These are phyloP conservation scores for Claviceps sp. DNA, from an alignment of 2,329 filamentous ascomycete genomes.

Conservation along the genomic window DNA sequence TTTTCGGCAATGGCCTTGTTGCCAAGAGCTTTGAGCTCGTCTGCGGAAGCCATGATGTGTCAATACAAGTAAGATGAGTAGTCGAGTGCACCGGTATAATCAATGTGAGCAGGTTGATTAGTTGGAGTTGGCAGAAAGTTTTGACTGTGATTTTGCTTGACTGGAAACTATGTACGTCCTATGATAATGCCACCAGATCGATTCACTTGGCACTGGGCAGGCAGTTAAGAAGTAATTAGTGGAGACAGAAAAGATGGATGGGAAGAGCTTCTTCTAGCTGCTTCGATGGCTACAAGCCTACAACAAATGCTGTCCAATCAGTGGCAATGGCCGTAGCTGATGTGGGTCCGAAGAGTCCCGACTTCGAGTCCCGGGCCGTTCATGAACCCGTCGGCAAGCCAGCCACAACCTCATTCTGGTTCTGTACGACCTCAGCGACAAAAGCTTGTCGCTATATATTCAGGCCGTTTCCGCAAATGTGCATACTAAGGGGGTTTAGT, in stretches of 20 bases:
- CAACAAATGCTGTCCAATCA: constrained; percentile 12
- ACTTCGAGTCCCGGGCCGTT: too few relatives aligned
- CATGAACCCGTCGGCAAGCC: too few relatives aligned
- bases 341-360: constrained; percentile 7
- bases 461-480: too few relatives aligned
- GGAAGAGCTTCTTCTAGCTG: constrained; percentile 26
- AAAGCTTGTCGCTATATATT: too few relatives aligned
- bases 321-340: constrained; percentile 15
- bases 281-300: constrained; percentile 22
- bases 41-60: constrained; percentile 42
- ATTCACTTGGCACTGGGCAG: background rate
- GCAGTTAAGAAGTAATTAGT: constrained; percentile 5
- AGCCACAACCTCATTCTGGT: too few relatives aligned
- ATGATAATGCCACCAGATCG: too few relatives aligned
- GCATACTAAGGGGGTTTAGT: too few relatives aligned
- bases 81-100: background rate
- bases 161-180: too few relatives aligned
- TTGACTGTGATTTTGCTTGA: too few relatives aligned
- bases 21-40: constrained; percentile 88
- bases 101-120: background rate
- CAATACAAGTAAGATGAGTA: constrained; percentile 4
- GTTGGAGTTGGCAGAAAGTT: background rate
- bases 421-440: too few relatives aligned
- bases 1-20: constrained; percentile 98
- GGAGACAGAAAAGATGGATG: constrained; percentile 14